phyloP scores from a whole-genome alignment of 495 filamentous ascomycete species.

The Penicillium pulvis region DNA sequence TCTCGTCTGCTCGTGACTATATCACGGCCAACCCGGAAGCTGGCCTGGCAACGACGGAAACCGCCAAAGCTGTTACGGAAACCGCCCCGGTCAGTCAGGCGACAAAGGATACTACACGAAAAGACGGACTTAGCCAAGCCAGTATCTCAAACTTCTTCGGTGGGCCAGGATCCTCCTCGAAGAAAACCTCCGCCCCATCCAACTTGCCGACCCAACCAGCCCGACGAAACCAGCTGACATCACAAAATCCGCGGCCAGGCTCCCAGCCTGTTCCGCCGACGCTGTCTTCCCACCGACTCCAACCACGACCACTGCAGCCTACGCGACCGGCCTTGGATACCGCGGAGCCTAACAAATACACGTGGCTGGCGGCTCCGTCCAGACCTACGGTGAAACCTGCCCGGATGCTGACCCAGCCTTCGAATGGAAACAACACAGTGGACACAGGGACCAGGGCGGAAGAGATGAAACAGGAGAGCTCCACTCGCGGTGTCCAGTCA shows the following conservation, averaged over 20 bases:
- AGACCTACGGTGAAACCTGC: constrained; percentile 28
- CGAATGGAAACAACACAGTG: constrained; percentile 12
- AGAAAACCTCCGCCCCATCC: constrained; percentile 13
- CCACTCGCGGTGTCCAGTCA: constrained; percentile 32
- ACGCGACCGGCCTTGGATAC: constrained; percentile 41
- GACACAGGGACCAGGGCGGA: constrained; percentile 21
- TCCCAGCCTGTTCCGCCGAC: constrained; percentile 24
- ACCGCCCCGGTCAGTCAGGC: constrained; percentile 18
- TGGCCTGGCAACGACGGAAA: constrained; percentile 15
- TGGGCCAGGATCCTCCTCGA: constrained; percentile 25
- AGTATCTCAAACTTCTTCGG: constrained; percentile 45
- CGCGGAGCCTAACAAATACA: constrained; percentile 41
- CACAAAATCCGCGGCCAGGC: constrained; percentile 8
- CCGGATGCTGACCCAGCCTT: constrained; percentile 19
- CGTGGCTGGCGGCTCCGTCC: constrained; percentile 41
- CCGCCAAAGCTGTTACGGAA: constrained; percentile 9
- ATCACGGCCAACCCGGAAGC: constrained; percentile 30
- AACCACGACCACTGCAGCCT: constrained; percentile 38
- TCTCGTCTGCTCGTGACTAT: constrained; percentile 47
- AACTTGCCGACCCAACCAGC: constrained; percentile 14
- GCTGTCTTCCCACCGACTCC: constrained; percentile 41
- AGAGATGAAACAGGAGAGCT: constrained; percentile 28
- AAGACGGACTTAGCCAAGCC: constrained; percentile 38
- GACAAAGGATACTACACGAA: constrained; percentile 16
- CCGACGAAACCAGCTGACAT: constrained; percentile 16